Conservation (phyloP, 2,329 filamentous ascomycete genomes). For the Aspergillus pseudoglaucus region DNA sequence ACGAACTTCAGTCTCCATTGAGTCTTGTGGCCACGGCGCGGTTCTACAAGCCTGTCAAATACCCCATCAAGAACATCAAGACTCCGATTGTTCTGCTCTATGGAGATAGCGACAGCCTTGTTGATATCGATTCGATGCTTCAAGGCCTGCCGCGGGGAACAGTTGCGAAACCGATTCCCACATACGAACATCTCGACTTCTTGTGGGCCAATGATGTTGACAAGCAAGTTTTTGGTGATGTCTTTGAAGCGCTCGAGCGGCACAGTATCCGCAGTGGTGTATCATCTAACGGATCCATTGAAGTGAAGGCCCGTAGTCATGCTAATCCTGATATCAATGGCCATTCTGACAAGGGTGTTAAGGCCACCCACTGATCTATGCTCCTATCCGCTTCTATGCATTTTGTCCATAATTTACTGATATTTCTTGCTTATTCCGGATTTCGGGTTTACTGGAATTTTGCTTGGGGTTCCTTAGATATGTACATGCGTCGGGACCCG, state of each 20-base stretch:
- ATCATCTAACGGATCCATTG: neutral
- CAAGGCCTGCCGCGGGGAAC: conserved; percentile 80
- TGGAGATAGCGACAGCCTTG: conserved; percentile 85
- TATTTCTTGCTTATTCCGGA: too few species aligned
- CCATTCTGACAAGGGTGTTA: too few species aligned
- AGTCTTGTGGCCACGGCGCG: conserved; percentile 65
- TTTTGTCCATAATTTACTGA: too few species aligned
- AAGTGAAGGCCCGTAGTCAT: neutral
- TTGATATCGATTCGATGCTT: conserved; percentile 90
- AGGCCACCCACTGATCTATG: too few species aligned
- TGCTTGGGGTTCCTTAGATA: too few species aligned
- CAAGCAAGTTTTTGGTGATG: conserved; percentile 77
- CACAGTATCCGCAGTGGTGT: neutral
- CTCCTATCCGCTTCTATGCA: too few species aligned
- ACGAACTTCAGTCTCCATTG: conserved; percentile 76
- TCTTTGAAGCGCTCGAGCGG: conserved; percentile 78
- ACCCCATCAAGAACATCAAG: conserved; percentile 93
- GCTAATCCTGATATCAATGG: too few species aligned
- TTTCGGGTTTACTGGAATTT: too few species aligned
- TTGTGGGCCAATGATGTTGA: conserved; percentile 87
- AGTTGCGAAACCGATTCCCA: conserved; percentile 74
- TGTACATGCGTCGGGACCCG: too few species aligned
- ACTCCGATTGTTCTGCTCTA: conserved; percentile 92
- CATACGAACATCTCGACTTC: conserved; percentile 96
- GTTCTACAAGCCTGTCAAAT: conserved; percentile 91